Evolutionary conservation across 192 early-diverging fungal genomes (phyloP).

Genomic region (Bifiguratus adelaidae): DNA sequence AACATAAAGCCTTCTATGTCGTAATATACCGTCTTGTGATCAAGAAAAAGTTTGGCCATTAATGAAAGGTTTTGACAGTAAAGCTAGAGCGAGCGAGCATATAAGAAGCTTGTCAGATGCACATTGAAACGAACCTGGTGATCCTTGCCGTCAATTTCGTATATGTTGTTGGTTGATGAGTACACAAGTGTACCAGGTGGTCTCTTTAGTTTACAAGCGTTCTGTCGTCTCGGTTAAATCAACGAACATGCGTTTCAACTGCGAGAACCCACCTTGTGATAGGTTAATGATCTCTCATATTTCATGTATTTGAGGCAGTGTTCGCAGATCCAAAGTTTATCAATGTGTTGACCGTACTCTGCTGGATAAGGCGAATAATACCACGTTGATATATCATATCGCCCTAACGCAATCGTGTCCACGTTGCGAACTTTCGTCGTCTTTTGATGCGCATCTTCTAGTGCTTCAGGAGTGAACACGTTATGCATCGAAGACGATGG

Average conservation of each 20-base stretch:
- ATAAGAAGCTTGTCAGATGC: slow-evolving; percentile 1
- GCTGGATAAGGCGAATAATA: slow-evolving; percentile 91
- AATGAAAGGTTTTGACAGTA: slow-evolving; percentile 95
- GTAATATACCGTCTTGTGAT: slow-evolving; percentile 95
- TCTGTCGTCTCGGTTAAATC: too few species aligned
- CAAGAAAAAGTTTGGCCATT: slow-evolving; percentile 89
- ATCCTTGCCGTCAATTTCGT: slow-evolving; percentile 82
- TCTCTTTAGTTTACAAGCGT: slow-evolving; percentile 40
- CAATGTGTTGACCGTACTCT: slow-evolving; percentile 60
- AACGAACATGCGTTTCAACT: too few species aligned
- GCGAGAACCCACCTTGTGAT: too few species aligned
- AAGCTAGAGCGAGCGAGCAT: slow-evolving; percentile 28
- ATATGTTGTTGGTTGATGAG: slow-evolving; percentile 52
- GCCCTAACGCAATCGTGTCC: slow-evolving; percentile 55
- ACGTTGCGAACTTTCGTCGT: slow-evolving; percentile 18
- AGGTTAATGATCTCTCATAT: slow-evolving; percentile 40
- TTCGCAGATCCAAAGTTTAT: slow-evolving; percentile 79
- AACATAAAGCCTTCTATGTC: slow-evolving; percentile 92
- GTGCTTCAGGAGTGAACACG: not conserved
- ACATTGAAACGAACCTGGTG: slow-evolving; percentile 46
- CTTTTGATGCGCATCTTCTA: not conserved
- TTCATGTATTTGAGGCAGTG: slow-evolving; percentile 93
- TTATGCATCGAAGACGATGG: not conserved
- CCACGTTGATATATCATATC: slow-evolving; percentile 85
- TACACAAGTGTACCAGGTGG: slow-evolving; percentile 83